Base-by-base conservation (phyloP, 2,329 filamentous ascomycete species). In the Arthrobotrys sphaeroides region DNA sequence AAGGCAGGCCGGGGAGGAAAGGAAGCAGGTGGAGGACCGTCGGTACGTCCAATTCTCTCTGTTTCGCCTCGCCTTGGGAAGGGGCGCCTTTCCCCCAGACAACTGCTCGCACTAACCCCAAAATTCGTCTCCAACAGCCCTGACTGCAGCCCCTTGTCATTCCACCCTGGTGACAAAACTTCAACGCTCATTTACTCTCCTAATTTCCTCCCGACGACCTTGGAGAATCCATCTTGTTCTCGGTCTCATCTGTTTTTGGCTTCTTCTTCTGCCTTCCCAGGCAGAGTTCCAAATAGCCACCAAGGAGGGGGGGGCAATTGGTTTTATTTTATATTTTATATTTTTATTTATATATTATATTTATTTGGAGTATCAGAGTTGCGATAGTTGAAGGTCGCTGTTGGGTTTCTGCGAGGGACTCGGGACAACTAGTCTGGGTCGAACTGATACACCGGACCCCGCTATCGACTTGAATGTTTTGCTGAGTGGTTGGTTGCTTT, bases 121-220 rank as follows among this genome's bases (percentile, higher is more conserved):
- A 73, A 67, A 33, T 16, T 49, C 33, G 45, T 28, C 45, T 40
- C 24, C 55, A 64, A 61, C 55, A 74, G 70, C 62, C 62, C 67
- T 65, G 47, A 49, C 33, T 38, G 67, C 49, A 59, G 59, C 67
- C 67, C 67, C 67, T 70, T 64, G 67, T 65, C 57, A 65, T 70
- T 68, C 66, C 55, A 70, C 45, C 66, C 57, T 70, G 33, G 66
- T 70, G 66, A 62, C 69, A 73, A 66, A 73, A 73, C 69, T 73
- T 73, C 69, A 66, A 65, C 68, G 31, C 49, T 66, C 68, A 59
- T 57, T 70, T 64, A 47, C 28, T 38, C 55, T 28, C 40, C 24
- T 47, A 62, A 70, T 70, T 73, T 73, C 68, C 59, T 64, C 36
- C 26, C 38, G 57, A 57, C 59, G 47, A 57, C 49, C 55, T 38